phyloP scores from a whole-genome alignment of 495 filamentous ascomycete genomes.

The Lophiotrema nucula region DNA sequence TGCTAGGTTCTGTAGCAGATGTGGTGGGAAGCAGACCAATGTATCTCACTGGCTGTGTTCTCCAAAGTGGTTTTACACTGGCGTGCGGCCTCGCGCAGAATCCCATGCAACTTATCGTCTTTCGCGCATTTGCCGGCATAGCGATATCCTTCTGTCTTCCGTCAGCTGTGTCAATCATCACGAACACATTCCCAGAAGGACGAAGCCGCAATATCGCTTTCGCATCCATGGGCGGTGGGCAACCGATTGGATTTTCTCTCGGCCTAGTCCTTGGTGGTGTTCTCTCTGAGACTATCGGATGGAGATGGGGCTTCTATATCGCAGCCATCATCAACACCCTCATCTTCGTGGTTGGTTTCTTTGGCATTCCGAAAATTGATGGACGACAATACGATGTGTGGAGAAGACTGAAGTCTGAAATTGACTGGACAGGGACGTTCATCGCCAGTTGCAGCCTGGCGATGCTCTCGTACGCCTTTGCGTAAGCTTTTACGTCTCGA shows the following conservation, averaged over 20 bases:
- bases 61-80: constrained; percentile 47
- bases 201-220: constrained; percentile 49
- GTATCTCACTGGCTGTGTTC: constrained; percentile 47
- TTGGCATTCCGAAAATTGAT: constrained; percentile 41
- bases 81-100: constrained; percentile 47
- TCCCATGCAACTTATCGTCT: constrained; percentile 51
- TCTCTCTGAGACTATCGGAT: constrained; percentile 48
- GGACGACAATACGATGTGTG: constrained; percentile 18
- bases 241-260: constrained; percentile 49
- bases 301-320: constrained; percentile 49
- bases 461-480: constrained; percentile 50
- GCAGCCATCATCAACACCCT: constrained; percentile 43
- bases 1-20: constrained; percentile 54
- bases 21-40: constrained; percentile 49
- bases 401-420: constrained; percentile 38
- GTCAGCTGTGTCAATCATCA: constrained; percentile 51
- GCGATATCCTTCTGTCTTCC: constrained; percentile 54
- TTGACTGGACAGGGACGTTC: constrained; percentile 51
- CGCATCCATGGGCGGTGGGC: constrained; percentile 46
- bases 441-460: constrained; percentile 43
- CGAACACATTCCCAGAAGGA: constrained; percentile 43
- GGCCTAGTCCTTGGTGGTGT: constrained; percentile 51
- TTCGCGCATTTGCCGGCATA: constrained; percentile 52
- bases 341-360: constrained; percentile 41
- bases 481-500: constrained; percentile 34